Conservation (phyloP, 768 basidiomycete genomes). For the Hericium rajendrae region DNA sequence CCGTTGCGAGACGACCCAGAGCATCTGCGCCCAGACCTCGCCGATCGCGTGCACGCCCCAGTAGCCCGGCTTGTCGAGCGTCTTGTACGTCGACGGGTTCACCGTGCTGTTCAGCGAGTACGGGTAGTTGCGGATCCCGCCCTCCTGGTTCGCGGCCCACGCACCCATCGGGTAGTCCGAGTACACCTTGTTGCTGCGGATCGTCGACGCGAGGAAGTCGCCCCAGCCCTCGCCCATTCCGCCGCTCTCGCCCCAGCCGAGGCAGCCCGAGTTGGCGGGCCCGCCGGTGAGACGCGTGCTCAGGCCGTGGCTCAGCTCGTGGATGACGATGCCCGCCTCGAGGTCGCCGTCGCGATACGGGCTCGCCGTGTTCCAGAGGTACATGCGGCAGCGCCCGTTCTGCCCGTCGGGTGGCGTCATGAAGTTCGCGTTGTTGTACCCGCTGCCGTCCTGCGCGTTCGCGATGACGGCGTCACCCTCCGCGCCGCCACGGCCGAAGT, state of each 20-base stretch:
- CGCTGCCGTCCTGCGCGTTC: constrained; percentile 92
- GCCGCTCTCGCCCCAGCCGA: constrained; percentile 92
- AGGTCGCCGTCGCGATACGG: constrained; percentile 94
- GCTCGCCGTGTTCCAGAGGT: constrained; percentile 84
- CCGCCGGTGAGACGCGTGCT: constrained; percentile 94
- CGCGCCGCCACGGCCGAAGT: constrained; percentile 83
- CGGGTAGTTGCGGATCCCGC: constrained; percentile 79
- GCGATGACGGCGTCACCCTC: constrained; percentile 88
- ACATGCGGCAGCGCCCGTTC: constrained; percentile 93
- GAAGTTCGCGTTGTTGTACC: constrained; percentile 90
- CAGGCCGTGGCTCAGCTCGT: constrained; percentile 81
- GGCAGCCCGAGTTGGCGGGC: constrained; percentile 83
- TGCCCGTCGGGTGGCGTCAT: constrained; percentile 78
- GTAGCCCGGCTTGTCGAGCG: constrained; percentile 86
- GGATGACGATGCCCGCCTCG: constrained; percentile 95
- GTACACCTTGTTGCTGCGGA: constrained; percentile 67
- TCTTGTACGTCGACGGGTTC: constrained; percentile 93
- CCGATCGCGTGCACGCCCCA: constrained; percentile 91
- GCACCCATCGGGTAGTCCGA: constrained; percentile 86
- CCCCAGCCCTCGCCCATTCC: constrained; percentile 99
- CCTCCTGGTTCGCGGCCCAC: constrained; percentile 77
- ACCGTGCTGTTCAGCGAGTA: constrained; percentile 68
- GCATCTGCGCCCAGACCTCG: constrained; percentile 92
- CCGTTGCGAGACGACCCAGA: constrained; percentile 68
- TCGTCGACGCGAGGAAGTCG: constrained; percentile 81